Evolutionary conservation across 768 basidiomycete species (phyloP).

Genomic region (Ramaria rubella): DNA sequence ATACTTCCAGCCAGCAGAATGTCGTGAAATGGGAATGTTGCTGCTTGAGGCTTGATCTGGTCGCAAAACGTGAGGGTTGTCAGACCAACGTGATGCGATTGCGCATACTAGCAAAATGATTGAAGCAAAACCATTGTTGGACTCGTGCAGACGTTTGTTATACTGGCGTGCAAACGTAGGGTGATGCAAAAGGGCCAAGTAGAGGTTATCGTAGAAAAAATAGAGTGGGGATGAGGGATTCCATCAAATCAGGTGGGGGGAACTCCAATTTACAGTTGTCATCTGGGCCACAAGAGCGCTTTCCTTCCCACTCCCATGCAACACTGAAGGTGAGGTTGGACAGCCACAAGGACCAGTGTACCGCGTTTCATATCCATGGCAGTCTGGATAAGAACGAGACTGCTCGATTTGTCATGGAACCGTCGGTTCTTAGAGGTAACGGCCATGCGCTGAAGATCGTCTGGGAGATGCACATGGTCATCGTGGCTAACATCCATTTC

Average conservation of each 20-base stretch:
- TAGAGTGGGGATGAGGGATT: slow-evolving; percentile 53
- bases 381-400: slow-evolving; percentile 43
- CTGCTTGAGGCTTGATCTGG: slow-evolving; percentile 27
- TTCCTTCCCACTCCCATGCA: slow-evolving; percentile 14
- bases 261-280: slow-evolving; percentile 18
- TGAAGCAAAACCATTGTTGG: slow-evolving; percentile 46
- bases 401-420: slow-evolving; percentile 54
- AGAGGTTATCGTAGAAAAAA: slow-evolving; percentile 52
- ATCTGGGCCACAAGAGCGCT: slow-evolving; percentile 1
- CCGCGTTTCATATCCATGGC: slow-evolving; percentile 57
- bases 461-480: slow-evolving; percentile 23
- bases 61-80: slow-evolving; percentile 50
- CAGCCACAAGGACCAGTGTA: neutral
- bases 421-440: slow-evolving; percentile 30
- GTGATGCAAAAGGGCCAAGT: slow-evolving; percentile 65
- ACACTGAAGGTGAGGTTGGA: neutral
- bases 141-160: slow-evolving; percentile 41
- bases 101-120: slow-evolving; percentile 69
- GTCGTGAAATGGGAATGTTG: slow-evolving; percentile 17
- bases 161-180: slow-evolving; percentile 55
- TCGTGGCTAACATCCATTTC: slow-evolving; percentile 24
- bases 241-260: slow-evolving; percentile 38
- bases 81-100: slow-evolving; percentile 48
- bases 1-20: slow-evolving; percentile 57
- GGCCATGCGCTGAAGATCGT: slow-evolving; percentile 23